Conservation (phyloP, 371 early-diverging fungal genomes). For the Mucor circinelloides region DNA sequence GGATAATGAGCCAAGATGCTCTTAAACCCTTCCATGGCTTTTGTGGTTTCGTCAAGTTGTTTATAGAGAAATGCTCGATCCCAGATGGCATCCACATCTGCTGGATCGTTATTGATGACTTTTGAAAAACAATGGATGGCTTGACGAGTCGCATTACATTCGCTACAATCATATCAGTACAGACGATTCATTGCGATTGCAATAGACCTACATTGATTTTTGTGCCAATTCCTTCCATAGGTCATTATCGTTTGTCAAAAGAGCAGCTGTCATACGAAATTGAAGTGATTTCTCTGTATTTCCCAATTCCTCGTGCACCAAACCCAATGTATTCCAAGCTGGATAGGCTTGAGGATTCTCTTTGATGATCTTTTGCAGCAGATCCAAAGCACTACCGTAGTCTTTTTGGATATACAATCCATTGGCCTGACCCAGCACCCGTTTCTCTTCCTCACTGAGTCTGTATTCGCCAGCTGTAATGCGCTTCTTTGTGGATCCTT, state of each 20-base stretch:
- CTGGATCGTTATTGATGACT: conserved; percentile 64
- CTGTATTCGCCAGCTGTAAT: conserved; percentile 27
- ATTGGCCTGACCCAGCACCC: conserved; percentile 77
- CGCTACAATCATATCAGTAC: conserved; percentile 38
- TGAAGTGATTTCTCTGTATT: conserved; percentile 75
- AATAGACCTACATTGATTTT: conserved; percentile 63
- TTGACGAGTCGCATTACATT: conserved; percentile 69
- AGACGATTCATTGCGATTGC: too few relatives aligned
- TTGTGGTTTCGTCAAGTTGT: conserved; percentile 38
- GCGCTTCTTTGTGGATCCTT: conserved; percentile 16
- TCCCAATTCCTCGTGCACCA: conserved; percentile 90
- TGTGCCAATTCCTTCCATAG: conserved; percentile 88
- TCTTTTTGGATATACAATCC: conserved; percentile 68
- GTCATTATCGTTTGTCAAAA: conserved; percentile 73
- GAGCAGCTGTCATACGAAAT: conserved; percentile 89
- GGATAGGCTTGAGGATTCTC: conserved; percentile 68
- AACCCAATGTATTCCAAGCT: conserved; percentile 89
- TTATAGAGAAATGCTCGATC: conserved; percentile 68
- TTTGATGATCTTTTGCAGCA: conserved; percentile 77
- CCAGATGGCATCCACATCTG: conserved; percentile 71
- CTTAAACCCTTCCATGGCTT: conserved; percentile 58
- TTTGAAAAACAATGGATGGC: conserved; percentile 83
- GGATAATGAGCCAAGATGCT: conserved; percentile 53
- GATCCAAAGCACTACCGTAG: conserved; percentile 66
- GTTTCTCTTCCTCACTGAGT: conserved; percentile 57